A percentile compares a stretch with the other conserved stretches of the same genome.
phyloP scores from a whole-genome alignment of 2,329 filamentous ascomycete species.

The Penicillium sclerotiorum region DNA sequence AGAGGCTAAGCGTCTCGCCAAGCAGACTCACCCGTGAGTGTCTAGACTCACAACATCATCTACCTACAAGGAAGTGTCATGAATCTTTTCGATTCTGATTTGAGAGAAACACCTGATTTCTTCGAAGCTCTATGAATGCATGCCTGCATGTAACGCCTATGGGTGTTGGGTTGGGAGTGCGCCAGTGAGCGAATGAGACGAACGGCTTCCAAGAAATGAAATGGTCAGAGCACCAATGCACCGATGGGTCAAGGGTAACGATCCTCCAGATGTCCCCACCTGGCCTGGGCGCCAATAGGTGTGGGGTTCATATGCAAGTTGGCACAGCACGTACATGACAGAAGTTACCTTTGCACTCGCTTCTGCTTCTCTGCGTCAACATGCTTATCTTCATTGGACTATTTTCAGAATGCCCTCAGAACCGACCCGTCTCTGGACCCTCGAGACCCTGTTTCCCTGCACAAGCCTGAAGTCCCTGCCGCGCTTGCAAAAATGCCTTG shows the following conservation, averaged over 20 bases:
- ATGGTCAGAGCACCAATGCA: too few species aligned
- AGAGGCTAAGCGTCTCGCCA: constrained; percentile 2
- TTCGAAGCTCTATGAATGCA: too few species aligned
- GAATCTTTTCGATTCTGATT: too few species aligned
- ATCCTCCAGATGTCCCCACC: too few species aligned
- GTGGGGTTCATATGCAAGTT: not conserved
- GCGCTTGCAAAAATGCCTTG: not conserved
- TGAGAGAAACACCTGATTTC: too few species aligned
- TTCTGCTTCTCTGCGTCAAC: constrained; percentile 1
- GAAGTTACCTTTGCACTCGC: not conserved
- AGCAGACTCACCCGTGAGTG: not conserved
- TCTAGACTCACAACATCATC: not conserved
- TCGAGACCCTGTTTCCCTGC: not conserved
- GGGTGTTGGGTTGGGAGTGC: too few species aligned
- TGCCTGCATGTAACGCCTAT: too few species aligned
- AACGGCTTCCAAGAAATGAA: too few species aligned
- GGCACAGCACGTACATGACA: not conserved
- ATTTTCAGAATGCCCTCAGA: not conserved
- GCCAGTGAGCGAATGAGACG: too few species aligned
- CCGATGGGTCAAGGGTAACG: too few species aligned
- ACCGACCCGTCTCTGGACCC: not conserved
- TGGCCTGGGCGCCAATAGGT: too few species aligned
- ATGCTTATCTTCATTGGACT: not conserved
- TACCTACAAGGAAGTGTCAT: too few species aligned
- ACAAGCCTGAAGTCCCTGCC: not conserved